These are phyloP conservation scores for Paragyromitra xinjiangensis DNA, from an alignment of 495 filamentous ascomycete species.

Conservation along the genomic window DNA sequence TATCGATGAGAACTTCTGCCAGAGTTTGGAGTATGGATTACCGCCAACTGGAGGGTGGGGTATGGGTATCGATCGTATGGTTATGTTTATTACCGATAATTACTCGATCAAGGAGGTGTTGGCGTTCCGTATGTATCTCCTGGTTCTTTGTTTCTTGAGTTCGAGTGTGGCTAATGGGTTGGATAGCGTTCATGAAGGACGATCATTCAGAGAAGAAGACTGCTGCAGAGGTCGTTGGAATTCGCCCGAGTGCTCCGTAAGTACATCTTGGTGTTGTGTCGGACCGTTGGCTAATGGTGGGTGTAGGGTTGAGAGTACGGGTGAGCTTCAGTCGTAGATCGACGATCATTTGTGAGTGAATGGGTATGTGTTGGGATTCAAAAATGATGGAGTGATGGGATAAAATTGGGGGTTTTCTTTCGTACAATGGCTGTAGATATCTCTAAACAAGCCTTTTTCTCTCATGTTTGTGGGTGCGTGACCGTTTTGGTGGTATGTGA, in stretches of 20 bases:
- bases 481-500: not conserved
- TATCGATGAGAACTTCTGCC: constrained; percentile 93
- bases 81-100: constrained; percentile 97
- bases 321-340: constrained; percentile 53
- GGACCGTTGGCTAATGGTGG: not conserved
- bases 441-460: constrained; percentile 9
- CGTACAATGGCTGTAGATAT: constrained; percentile 6
- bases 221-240: constrained; percentile 72
- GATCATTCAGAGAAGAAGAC: constrained; percentile 66
- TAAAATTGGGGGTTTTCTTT: constrained; percentile 1
- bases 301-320: constrained; percentile 51
- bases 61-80: constrained; percentile 89
- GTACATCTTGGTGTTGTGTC: not conserved
- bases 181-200: constrained; percentile 74
- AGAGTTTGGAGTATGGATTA: constrained; percentile 82
- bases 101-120: constrained; percentile 97
- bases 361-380: not conserved
- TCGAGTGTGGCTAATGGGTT: not conserved
- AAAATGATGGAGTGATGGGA: not conserved
- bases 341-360: not conserved
- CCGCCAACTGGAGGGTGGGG: constrained; percentile 97
- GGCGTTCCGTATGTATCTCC: constrained; percentile 70
- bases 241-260: constrained; percentile 62
- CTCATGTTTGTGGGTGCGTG: not conserved
- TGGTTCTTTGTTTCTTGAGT: no score